Evolutionary conservation across 169 alveolate species (phyloP), one percentile per base, ranked within the genome.

Genomic region (Plasmodium blacklocki): DNA sequence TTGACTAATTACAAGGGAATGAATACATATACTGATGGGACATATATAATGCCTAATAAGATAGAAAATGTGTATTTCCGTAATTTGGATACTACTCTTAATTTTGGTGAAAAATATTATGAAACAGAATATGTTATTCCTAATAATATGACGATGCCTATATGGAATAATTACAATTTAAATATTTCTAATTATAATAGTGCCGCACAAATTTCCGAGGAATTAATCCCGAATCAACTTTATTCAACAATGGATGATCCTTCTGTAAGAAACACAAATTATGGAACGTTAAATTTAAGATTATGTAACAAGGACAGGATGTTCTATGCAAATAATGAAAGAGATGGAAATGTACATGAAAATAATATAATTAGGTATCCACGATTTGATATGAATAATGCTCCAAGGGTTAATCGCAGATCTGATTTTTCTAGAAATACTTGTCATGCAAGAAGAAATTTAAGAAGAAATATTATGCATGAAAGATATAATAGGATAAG

Each of bases 401-500:
- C 58, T 5, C 47, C 47, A 39, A 67, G 71, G n/a, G 26, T 26
- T 3, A 52, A 45, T 45, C 47, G 54, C 64, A 76, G 67, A 21
- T 64, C 29, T 9, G 89, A 76, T 47, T 68, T 26, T 56, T 2
- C 50, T 23, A 76, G 67, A 56, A 64, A 50, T 43, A 64, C n/a
- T 50, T 18, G 52, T 11, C 52, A 76, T 23, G 11, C 67, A 26
- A 76, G 63, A 76, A 76, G 39, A 59, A 75, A 68, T 39, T 67
- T 76, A 32, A 76, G 63, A 68, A 76, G 63, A 64, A 76, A 32
- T 29, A 15, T 12, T 19, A 2, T 21, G n/a, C 50, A 76, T 76
- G 89, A 76, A 23, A 76, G 23, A 63, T 76, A 76, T 76, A 67
- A 64, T 49, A 76, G 67, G 54, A 54, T 54, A 64, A 76, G 49